Conservation (phyloP, 2,329 filamentous ascomycete species). For the Exophiala sp. region DNA sequence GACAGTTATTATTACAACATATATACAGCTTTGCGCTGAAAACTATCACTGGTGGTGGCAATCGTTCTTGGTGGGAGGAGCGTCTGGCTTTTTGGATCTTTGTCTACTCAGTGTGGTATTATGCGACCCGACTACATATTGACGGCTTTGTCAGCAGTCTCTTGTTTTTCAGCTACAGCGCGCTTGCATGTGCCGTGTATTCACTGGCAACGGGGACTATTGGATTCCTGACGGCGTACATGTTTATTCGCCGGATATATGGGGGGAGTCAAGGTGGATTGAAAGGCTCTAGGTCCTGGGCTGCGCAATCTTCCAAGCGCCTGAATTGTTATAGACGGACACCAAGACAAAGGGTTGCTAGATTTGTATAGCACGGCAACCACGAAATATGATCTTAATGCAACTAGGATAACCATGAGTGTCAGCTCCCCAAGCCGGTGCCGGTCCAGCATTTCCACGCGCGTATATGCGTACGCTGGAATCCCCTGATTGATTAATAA, state of each 20-base stretch:
- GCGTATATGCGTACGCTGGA: no score
- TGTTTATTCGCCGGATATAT: slow-evolving; percentile 74
- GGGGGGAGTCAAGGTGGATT: slow-evolving; percentile 29
- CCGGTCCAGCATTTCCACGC: no score
- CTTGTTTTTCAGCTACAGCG: slow-evolving; percentile 80
- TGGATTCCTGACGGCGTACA: slow-evolving; percentile 76
- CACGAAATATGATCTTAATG: not conserved
- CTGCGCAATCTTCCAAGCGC: not conserved
- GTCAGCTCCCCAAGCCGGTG: no score
- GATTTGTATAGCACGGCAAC: not conserved
- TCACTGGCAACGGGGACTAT: slow-evolving; percentile 75
- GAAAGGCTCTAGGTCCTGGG: slow-evolving; percentile 2
- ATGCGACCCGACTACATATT: slow-evolving; percentile 71
- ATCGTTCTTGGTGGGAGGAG: slow-evolving; percentile 71
- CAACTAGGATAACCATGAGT: no score
- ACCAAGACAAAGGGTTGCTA: not conserved
- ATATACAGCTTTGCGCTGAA: slow-evolving; percentile 75
- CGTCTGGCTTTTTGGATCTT: slow-evolving; percentile 77
- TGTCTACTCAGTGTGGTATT: slow-evolving; percentile 77
- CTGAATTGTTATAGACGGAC: not conserved
- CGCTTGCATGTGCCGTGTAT: slow-evolving; percentile 74
- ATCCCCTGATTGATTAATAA: no score
- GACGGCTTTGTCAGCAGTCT: slow-evolving; percentile 70
- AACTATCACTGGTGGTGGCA: slow-evolving; percentile 94
- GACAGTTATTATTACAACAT: slow-evolving; percentile 76